Conservation (phyloP, 768 basidiomycete genomes). For the Lactarius quietus region DNA sequence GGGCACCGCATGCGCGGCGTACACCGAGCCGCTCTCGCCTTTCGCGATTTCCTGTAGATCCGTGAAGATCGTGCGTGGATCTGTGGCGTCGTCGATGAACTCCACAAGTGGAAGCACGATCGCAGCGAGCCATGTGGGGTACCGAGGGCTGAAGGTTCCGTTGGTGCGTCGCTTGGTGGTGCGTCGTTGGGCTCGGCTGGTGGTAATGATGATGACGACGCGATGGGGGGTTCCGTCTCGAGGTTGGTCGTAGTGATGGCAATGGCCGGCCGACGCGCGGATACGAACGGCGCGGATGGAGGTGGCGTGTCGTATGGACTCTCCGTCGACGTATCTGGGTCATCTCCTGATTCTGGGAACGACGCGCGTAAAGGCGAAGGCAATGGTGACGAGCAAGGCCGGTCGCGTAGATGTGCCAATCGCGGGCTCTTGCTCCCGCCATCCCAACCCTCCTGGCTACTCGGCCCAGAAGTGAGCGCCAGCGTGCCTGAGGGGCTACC, state of each 20-base stretch:
- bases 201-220: background rate
- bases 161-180: background rate
- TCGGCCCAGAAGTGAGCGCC: slow-evolving; percentile 22
- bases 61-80: slow-evolving; percentile 61
- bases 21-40: slow-evolving; percentile 77
- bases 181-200: background rate
- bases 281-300: background rate
- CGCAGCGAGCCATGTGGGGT: slow-evolving; percentile 59
- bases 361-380: slow-evolving; percentile 19
- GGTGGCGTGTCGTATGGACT: slow-evolving; percentile 5
- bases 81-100: slow-evolving; percentile 58
- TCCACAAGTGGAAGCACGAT: slow-evolving; percentile 56
- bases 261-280: background rate
- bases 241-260: slow-evolving; percentile 4
- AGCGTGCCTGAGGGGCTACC: slow-evolving; percentile 17
- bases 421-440: slow-evolving; percentile 18
- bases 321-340: background rate
- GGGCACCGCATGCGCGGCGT: slow-evolving; percentile 35
- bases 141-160: slow-evolving; percentile 38
- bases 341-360: slow-evolving; percentile 6
- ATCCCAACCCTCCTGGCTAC: slow-evolving; percentile 20
- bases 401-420: background rate
- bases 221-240: background rate
- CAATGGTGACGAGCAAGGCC: slow-evolving; percentile 9
- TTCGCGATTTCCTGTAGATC: slow-evolving; percentile 78